A percentile compares a stretch with the other conserved stretches of the same genome.
These are phyloP conservation scores for Picea sitchensis DNA, from an alignment of 75 land plant species.

Conservation along the genomic window DNA sequence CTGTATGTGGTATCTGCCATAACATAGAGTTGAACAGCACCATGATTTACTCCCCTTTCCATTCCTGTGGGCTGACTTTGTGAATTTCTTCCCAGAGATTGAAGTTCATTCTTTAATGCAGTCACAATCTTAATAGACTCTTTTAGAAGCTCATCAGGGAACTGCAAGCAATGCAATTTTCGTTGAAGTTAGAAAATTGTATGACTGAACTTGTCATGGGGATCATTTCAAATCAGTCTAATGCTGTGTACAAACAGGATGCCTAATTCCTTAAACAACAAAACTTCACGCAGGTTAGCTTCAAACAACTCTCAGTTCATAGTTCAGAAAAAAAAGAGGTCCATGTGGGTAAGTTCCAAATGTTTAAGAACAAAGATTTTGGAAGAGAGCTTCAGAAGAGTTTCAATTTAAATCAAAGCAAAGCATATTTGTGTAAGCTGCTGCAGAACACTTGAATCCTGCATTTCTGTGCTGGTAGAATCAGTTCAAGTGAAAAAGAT, in stretches of 20 bases:
- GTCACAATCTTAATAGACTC: conserved; percentile 47
- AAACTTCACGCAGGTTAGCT: too few species aligned
- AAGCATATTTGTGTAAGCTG: neutral
- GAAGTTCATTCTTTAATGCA: conserved; percentile 41
- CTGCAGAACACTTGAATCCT: conserved; percentile 5
- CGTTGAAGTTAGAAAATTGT: neutral
- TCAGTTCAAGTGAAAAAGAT: neutral
- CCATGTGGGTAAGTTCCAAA: neutral
- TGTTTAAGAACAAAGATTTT: conserved; percentile 1
- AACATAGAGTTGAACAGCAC: conserved; percentile 53
- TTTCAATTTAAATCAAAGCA: neutral
- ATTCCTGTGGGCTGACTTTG: neutral
- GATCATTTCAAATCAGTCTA: neutral
- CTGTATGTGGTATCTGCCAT: conserved; percentile 96
- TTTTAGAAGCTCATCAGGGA: conserved; percentile 86
- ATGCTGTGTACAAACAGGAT: too few species aligned
- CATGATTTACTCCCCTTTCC: conserved; percentile 5
- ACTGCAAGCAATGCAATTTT: conserved; percentile 31
- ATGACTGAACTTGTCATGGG: neutral
- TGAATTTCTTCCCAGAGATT: conserved; percentile 9
- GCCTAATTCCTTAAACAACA: too few species aligned
- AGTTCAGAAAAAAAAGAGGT: too few species aligned
- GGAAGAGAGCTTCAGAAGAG: neutral
- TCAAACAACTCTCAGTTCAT: too few species aligned
- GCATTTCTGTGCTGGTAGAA: neutral